These are phyloP conservation scores for Eimeria zaria DNA, from an alignment of 169 alveolate genomes.

Conservation along the genomic window DNA sequence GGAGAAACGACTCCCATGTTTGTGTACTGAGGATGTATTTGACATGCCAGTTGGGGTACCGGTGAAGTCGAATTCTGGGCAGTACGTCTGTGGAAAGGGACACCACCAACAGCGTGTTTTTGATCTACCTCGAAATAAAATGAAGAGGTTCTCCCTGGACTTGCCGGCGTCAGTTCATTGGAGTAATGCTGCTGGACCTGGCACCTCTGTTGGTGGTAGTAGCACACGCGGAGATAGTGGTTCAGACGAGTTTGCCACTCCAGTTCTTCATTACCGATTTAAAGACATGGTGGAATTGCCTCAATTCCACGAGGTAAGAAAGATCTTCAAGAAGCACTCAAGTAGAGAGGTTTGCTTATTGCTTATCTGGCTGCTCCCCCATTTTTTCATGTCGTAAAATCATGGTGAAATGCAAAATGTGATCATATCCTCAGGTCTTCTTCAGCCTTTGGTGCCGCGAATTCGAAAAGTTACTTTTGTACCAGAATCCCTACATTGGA, in stretches of 20 bases:
- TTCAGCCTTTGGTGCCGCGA: conserved; percentile 73
- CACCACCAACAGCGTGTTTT: background rate
- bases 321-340: background rate
- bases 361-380: background rate
- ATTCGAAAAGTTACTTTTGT: conserved; percentile 49
- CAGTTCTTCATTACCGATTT: conserved; percentile 50
- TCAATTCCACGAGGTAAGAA: conserved; percentile 65
- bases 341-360: background rate
- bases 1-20: conserved; percentile 2
- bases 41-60: conserved; percentile 17
- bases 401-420: background rate
- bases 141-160: background rate
- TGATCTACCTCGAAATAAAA: background rate
- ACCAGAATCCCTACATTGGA: conserved; percentile 46
- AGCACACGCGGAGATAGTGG: conserved; percentile 51
- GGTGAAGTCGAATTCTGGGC: background rate
- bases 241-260: background rate
- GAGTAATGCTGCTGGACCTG: background rate
- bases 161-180: background rate
- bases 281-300: conserved; percentile 73
- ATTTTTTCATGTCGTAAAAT: background rate
- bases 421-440: conserved; percentile 10
- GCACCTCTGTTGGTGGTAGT: background rate
- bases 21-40: conserved; percentile 54
- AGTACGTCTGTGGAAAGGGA: background rate